Percentiles rank a stretch among this genome's conserved stretches.
phyloP scores from a whole-genome alignment of 106 monocot genomes.

The Phalaenopsis equestris region DNA sequence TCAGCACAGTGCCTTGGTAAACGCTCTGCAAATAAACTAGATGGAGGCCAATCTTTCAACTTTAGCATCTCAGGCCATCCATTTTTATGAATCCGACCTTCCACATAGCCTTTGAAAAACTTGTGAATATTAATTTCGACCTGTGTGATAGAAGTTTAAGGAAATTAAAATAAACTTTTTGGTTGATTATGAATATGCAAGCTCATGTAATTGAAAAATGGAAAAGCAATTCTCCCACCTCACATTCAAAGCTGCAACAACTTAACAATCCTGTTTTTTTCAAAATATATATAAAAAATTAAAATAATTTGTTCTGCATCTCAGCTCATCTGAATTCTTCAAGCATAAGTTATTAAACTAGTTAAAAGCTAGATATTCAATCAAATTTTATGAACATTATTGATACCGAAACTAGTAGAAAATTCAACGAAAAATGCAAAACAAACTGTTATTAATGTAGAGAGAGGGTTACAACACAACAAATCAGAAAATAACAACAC shows the following conservation, averaged over 20 bases:
- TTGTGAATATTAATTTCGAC: slow-evolving; percentile 26
- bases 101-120: slow-evolving; percentile 30
- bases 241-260: not conserved
- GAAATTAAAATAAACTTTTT: not conserved
- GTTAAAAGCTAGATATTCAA: not conserved
- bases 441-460: too few species aligned
- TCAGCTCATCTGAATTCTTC: not conserved
- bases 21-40: slow-evolving; percentile 28
- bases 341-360: not conserved
- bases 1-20: slow-evolving; percentile 33
- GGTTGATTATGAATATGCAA: not conserved
- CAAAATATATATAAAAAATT: too few species aligned
- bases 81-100: slow-evolving; percentile 23
- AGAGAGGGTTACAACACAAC: too few species aligned
- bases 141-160: slow-evolving; percentile 7
- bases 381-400: not conserved
- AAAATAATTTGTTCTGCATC: not conserved
- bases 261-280: too few species aligned
- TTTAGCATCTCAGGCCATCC: slow-evolving; percentile 42
- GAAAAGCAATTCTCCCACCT: not conserved
- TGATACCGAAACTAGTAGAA: too few species aligned
- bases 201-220: not conserved
- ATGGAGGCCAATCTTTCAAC: slow-evolving; percentile 33
- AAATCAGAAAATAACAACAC: too few species aligned
- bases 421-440: too few species aligned